Evolutionary conservation across 148 eudicot species (phyloP), one percentile per base, ranked within the genome.

Genomic region (Mesembryanthemum crystallinum): DNA sequence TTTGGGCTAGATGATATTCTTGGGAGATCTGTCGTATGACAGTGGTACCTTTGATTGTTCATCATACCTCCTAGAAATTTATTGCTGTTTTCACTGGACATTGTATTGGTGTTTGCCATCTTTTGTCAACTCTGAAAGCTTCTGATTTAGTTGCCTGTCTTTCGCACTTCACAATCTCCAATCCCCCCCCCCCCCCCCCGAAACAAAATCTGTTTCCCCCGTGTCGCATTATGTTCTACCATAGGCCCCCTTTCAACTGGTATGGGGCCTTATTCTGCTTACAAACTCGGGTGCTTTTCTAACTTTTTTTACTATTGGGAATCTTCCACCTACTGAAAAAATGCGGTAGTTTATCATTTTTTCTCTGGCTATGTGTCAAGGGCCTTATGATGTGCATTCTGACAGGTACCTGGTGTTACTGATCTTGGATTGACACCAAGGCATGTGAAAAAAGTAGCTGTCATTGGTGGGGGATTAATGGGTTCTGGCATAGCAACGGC

Each of bases 401-500:
- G 62, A 70, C 83, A 94, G 98, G 93, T 94, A 60, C 96, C 98
- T 55, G 91, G 89, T 83, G 92, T 95, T 61, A 79, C 96, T 49
- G 96, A 92, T 85, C 73, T 87, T 75, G 97, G 96, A 74, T 89
- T 92, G 71, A 95, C 80, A 86, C 89, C 99, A 75, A 88, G 91
- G 80, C 72, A 76, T 65, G 78, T 90, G 52, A 88, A 87, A 76
- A 95, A 89, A 86, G 97, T 87, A 82, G 97, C 94, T 80, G 88
- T 95, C 12, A 92, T 95, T 73, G 99, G 99, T 60, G 99, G 99
- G 33, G 99, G 99, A 28, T 83, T 95, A 54, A 95, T 95, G 99
- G 99, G 99, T 64, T 95, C 97, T 37, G 99, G 99, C 74, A 95
- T 95, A 72, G 89, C 92, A 77, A 92, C 99, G 73, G 91, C 99